phyloP scores from a whole-genome alignment of 441 rosid genomes.

The Corymbia citriodora region DNA sequence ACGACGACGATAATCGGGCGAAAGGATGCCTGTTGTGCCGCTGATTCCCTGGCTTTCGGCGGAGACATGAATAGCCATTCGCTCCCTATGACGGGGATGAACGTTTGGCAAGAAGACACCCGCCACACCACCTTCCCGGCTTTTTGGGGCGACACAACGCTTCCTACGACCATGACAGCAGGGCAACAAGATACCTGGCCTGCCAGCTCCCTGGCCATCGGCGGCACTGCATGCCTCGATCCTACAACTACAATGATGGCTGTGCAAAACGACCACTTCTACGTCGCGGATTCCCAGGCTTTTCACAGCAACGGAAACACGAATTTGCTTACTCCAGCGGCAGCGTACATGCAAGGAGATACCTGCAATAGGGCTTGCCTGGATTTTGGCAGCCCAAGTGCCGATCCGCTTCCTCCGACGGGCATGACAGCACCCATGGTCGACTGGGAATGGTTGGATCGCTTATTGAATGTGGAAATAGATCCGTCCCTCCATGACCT shows the following conservation, averaged over 20 bases:
- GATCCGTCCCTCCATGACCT: neutral
- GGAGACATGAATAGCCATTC: neutral
- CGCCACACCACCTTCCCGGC: no score
- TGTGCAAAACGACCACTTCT: neutral
- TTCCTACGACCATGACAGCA: no score
- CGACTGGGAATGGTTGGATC: neutral
- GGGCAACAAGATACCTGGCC: no score
- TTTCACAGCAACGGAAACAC: neutral
- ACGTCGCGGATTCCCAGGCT: neutral
- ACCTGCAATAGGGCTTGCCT: neutral
- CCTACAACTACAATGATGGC: neutral
- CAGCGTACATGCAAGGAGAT: neutral
- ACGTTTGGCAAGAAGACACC: neutral
- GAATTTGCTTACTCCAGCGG: neutral
- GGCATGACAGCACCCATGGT: no score
- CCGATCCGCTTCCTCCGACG: neutral
- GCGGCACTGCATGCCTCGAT: neutral
- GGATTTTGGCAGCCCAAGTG: neutral
- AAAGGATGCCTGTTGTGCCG: neutral
- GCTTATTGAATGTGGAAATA: neutral
- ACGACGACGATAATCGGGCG: neutral
- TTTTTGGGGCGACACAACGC: no score
- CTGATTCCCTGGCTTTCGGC: neutral
- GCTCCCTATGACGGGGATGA: neutral
- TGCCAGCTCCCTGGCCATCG: neutral